Base-by-base conservation (phyloP, 2,329 filamentous ascomycete species). In the Thelonectria olida region DNA sequence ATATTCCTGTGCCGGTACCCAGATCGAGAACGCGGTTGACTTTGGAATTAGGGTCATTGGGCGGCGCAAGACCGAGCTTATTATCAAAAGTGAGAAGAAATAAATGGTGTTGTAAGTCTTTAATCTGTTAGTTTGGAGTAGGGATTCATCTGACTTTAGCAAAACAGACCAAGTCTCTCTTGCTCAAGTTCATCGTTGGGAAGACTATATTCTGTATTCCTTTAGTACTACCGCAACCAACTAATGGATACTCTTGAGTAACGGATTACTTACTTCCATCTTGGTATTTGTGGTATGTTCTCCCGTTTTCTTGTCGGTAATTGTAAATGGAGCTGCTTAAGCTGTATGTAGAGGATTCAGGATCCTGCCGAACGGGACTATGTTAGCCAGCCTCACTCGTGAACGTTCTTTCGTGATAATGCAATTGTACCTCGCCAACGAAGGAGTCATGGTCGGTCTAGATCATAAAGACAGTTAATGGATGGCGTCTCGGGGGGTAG, bases 251-350 rank as follows among this genome's bases (percentile, higher is more conserved):
- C 5, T 31, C 8, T n/a, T 22, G 17, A 45, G 10, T 20, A 31
- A 2, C 2, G 20, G 4, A 7, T n/a, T 8, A 44, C 57, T 17
- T 25, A 51, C 58, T 55, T 51, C 51, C 49, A 22, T 60, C 58
- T 10, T 60, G 54, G 45, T 60, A 60, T 13, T 45, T 17, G 20
- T 60, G 51, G 28, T 60, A 60, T 1, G 58, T 60, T 15, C 58
- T 48, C n/a, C 58, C 58, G 23, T 60, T 60, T 25, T 60, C 51
- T 1, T 28, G 45, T 7, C 51, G 36, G 45, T 60, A 60, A 28
- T 60, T 27, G 17, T 55, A 15, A 20, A 60, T 60, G 8, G 51
- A 60, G 28, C 58, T 60, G 3, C 34, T 31, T 10, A 60, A 19
- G 8, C 58, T 60, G 2, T 54, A 22, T 2, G 56, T 54, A 12